Conservation (phyloP, 768 basidiomycete genomes). For the Mycena albidolilacea region DNA sequence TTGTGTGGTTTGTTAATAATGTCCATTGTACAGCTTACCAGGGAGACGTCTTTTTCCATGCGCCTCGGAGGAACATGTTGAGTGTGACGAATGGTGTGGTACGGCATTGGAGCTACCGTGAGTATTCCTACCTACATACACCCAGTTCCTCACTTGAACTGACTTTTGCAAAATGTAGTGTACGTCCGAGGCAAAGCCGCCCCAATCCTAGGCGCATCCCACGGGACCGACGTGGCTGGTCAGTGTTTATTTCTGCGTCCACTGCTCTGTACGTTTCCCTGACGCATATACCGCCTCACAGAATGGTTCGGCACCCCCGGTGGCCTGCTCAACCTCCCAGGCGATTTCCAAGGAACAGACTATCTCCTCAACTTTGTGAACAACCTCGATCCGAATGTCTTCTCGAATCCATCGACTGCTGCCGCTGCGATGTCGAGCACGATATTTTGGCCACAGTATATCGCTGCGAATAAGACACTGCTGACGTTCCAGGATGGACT, state of each 20-base stretch:
- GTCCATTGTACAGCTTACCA: slow-evolving; percentile 1
- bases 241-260: background rate
- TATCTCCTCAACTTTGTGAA: slow-evolving; percentile 6
- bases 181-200: background rate
- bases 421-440: slow-evolving; percentile 3
- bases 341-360: background rate
- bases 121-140: background rate
- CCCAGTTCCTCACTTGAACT: background rate
- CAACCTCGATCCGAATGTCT: slow-evolving; percentile 2
- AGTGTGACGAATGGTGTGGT: background rate
- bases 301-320: slow-evolving; percentile 4
- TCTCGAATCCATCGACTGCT: slow-evolving; percentile 4
- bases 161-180: background rate
- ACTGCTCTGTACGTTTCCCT: background rate
- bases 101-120: background rate
- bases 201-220: background rate
- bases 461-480: background rate
- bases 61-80: background rate
- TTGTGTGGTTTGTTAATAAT: background rate
- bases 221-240: slow-evolving; percentile 3
- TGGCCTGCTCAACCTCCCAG: slow-evolving; percentile 5
- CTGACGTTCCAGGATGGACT: slow-evolving; percentile 7
- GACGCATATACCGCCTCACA: background rate
- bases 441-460: slow-evolving; percentile 1
- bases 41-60: slow-evolving; percentile 2